These are phyloP conservation scores for Boletus rubropictus DNA, from an alignment of 768 basidiomycete genomes.

Conservation along the genomic window DNA sequence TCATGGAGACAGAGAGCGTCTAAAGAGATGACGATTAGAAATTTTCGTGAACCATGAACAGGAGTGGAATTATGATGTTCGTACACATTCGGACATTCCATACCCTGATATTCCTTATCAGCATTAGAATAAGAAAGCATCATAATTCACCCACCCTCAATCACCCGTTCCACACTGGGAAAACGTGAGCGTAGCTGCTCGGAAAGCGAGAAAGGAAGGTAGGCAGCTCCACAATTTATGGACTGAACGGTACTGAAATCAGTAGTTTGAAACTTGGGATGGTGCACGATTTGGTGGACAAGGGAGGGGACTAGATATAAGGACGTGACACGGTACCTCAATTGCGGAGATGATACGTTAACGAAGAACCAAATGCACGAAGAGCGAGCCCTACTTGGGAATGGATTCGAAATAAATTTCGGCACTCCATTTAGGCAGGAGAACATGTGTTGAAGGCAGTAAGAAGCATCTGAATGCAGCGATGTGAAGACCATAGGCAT, in stretches of 20 bases:
- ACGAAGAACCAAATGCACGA: neutral
- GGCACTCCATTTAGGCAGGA: conserved; percentile 59
- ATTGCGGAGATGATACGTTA: neutral
- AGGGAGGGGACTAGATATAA: conserved; percentile 57
- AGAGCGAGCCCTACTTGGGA: conserved; percentile 43
- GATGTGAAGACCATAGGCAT: conserved; percentile 56
- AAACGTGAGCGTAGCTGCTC: conserved; percentile 37
- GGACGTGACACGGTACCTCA: conserved; percentile 50
- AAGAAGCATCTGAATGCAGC: conserved; percentile 46
- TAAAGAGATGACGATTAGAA: conserved; percentile 21
- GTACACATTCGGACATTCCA: conserved; percentile 64
- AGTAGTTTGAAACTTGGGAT: conserved; percentile 38
- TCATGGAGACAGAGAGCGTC: conserved; percentile 50
- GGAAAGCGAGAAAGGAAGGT: conserved; percentile 54
- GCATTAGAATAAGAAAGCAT: neutral
- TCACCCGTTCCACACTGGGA: conserved; percentile 30
- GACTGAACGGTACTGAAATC: conserved; percentile 48
- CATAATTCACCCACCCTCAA: conserved; percentile 39
- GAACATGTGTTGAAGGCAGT: conserved; percentile 41
- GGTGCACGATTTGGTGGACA: conserved; percentile 58
- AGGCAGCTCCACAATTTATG: conserved; percentile 56
- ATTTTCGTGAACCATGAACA: neutral
- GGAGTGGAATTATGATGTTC: conserved; percentile 20
- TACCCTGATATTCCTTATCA: conserved; percentile 43
- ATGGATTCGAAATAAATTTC: conserved; percentile 47